Evolutionary conservation across 2,329 filamentous ascomycete genomes (phyloP), one percentile per base, ranked within the genome.

Genomic region (Domatiomyces catenatus): DNA sequence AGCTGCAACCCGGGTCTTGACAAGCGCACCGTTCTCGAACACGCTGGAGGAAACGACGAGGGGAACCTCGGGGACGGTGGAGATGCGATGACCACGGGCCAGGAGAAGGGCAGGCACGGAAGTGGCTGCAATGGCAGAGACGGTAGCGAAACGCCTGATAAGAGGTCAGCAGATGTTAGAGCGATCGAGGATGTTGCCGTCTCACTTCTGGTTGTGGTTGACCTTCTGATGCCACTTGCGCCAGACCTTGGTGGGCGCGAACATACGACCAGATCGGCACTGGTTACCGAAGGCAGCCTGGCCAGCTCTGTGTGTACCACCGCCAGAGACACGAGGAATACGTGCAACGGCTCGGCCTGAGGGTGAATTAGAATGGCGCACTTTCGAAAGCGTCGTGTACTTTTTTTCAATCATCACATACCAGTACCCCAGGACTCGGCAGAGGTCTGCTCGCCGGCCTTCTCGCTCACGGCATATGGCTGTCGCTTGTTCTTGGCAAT

Each of bases 401-500:
- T 50, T 18, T 17, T 32, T n/a, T 44, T 51, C 15, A 51, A 59
- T 53, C 63, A 47, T 52, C 58, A 84, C 84, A 75, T 72, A 93
- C 87, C 90, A 77, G 90, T 96, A 83, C 90, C 90, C 92, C 92
- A 98, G 63, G 93, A 98, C 81, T 98, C 92, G 71, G 92, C 92
- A 75, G 87, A 94, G 71, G 92, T 98, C 80, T 98, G 92, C 79
- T 98, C 92, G 79, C 92, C 92, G 70, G 92, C 92, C 86, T 98
- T 98, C 85, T 96, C 90, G 84, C 88, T 94, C 80, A 98, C 92
- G 68, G 92, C 82, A 75, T 98, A 98, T 65, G 92, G 89, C 77
- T 98, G 92, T 73, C 92, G 85, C 84, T 94, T 95, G 84, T 98
- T 98, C 87, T 98, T 98, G 72, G 90, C 90, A 80, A 98, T 93